Percentiles rank a stretch among this genome's conserved stretches.
phyloP scores from a whole-genome alignment of 106 monocot species.

The Agapanthus africanus region DNA sequence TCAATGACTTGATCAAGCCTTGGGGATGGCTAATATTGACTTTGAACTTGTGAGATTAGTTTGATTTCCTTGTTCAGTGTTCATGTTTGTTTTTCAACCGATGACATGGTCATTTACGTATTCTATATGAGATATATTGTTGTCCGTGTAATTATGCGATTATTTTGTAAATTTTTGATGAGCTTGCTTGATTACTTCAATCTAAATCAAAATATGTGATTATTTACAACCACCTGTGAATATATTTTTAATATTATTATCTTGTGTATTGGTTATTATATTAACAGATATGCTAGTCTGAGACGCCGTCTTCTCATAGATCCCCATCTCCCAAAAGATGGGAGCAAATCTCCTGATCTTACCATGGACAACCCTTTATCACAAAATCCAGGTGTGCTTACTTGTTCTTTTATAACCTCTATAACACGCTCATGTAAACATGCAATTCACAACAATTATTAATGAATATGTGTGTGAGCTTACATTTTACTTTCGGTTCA shows the following conservation, averaged over 20 bases:
- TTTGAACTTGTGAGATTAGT: not conserved
- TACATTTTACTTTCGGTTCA: not conserved
- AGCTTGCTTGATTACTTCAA: not conserved
- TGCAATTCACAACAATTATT: too few relatives aligned
- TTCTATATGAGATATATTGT: not conserved
- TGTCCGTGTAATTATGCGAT: not conserved
- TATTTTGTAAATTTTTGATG: not conserved
- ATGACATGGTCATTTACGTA: not conserved
- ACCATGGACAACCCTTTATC: constrained; percentile 62
- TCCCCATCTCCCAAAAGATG: constrained; percentile 66
- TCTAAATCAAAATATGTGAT: not conserved
- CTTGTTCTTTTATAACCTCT: not conserved
- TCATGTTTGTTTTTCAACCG: too few relatives aligned
- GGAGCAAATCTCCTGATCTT: constrained; percentile 36
- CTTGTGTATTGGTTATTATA: constrained; percentile 4
- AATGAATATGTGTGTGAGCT: not conserved
- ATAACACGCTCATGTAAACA: too few relatives aligned
- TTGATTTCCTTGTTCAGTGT: not conserved
- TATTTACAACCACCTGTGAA: too few relatives aligned
- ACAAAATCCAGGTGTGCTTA: constrained; percentile 60
- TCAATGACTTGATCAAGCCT: not conserved
- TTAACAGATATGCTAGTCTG: constrained; percentile 58
- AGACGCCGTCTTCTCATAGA: constrained; percentile 65
- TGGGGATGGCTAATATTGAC: not conserved
- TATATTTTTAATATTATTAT: not conserved